Evolutionary conservation across 257 asterid species (phyloP), one percentile per base, ranked within the genome.

Genomic region (Capsicum baccatum): DNA sequence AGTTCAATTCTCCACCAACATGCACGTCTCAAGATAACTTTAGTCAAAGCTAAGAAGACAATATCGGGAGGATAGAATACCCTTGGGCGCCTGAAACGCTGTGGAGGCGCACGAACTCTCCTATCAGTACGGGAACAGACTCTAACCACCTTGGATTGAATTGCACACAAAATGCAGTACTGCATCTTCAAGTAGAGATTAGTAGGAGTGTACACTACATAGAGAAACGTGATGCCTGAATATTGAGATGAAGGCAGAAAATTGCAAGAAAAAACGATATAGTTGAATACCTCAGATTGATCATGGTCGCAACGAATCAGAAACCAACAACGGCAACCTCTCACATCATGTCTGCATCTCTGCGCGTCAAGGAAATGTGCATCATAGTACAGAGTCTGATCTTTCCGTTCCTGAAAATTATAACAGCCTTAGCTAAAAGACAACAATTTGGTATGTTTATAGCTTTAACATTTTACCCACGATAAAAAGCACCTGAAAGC

Each of bases 281-380:
- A 52, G 37, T 83, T 39, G 15, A 79, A 84, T 90, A 96, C 99
- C 99, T 96, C 99, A 44, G 96, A 91, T 83, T 92, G 98, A 86
- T 94, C 99, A 48, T 96, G 99, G 90, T 93, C 98, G 83, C 94
- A 96, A 55, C 98, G 97, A 81, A 96, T 98, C 79, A 96, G 92
- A 87, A 94, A 96, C 88, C 99, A 92, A 90, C 99, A 96, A 58
- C 99, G 99, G 80, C 99, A 95, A 58, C 99, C 99, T 86, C 99
- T 89, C 79, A 89, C 94, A 58, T 97, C 99, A 81, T 97, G 99
- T 91, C 98, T 92, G 86, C 99, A 95, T 90, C 98, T 92, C 85
- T 95, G 98, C 67, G 99, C 97, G 88, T 93, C 96, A 69, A 95
- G 96, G 87, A 95, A 97, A 86, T 91, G 99, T 17, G 99, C 99